Conservation (phyloP, 2,329 filamentous ascomycete genomes). For the Phaeosphaeria sp. region DNA sequence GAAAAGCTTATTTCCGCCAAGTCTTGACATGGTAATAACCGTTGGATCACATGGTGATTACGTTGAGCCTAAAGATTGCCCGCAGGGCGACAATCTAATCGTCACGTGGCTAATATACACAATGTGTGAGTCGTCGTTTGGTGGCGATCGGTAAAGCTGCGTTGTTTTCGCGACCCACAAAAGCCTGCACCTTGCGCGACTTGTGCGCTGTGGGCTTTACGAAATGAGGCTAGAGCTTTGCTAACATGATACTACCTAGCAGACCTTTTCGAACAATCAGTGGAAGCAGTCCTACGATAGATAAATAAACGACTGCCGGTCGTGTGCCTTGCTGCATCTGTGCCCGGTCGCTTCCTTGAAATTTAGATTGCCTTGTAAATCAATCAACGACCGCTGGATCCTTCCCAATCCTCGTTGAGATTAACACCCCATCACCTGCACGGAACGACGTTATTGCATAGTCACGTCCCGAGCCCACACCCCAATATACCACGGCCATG, state of each 20-base stretch:
- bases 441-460: slow-evolving; percentile 22
- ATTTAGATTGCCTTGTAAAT: slow-evolving; percentile 25
- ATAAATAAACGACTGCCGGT: slow-evolving; percentile 1
- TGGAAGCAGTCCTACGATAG: not conserved
- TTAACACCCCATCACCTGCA: slow-evolving; percentile 18
- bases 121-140: slow-evolving; percentile 1
- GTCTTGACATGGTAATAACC: not conserved
- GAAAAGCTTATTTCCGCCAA: slow-evolving; percentile 17
- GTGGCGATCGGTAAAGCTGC: slow-evolving; percentile 2
- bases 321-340: slow-evolving; percentile 10
- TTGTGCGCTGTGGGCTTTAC: slow-evolving; percentile 21
- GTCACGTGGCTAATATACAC: not conserved
- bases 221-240: slow-evolving; percentile 5
- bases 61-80: not conserved
- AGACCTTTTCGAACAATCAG: not conserved
- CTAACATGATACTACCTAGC: not conserved
- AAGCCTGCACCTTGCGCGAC: slow-evolving; percentile 22
- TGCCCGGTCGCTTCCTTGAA: slow-evolving; percentile 24
- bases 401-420: slow-evolving; percentile 14
- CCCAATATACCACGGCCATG: slow-evolving; percentile 16
- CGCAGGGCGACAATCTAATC: not conserved
- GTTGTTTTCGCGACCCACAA: slow-evolving; percentile 6
- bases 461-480: slow-evolving; percentile 2
- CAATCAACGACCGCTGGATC: slow-evolving; percentile 21
- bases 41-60: not conserved